These are phyloP conservation scores for Penicillium sp. DNA, from an alignment of 2,329 filamentous ascomycete genomes.

Conservation along the genomic window DNA sequence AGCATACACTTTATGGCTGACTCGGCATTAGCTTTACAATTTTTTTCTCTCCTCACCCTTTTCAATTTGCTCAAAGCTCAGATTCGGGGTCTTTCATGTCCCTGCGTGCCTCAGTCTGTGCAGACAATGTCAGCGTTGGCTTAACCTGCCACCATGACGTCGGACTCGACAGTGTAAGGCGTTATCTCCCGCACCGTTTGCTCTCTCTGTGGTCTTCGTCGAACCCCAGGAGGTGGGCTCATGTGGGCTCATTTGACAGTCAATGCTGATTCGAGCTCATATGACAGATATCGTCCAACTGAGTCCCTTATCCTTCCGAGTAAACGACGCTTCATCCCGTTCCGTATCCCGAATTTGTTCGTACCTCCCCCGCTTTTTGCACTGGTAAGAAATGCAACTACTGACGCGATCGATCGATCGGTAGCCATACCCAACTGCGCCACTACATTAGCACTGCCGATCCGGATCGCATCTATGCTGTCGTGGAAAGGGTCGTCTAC, in stretches of 20 bases:
- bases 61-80: background rate
- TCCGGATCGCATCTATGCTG: conserved; percentile 76
- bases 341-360: conserved; percentile 60
- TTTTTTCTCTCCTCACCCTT: conserved; percentile 1
- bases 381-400: background rate
- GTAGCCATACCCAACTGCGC: conserved; percentile 55
- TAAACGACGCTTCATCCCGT: conserved; percentile 61
- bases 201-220: conserved; percentile 13
- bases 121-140: conserved; percentile 31
- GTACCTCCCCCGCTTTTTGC: conserved; percentile 26
- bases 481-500: conserved; percentile 68
- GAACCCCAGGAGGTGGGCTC: background rate
- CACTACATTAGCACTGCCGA: conserved; percentile 81
- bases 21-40: background rate
- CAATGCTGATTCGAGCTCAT: conserved; percentile 1
- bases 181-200: conserved; percentile 16
- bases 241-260: background rate
- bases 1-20: conserved; percentile 4
- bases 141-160: conserved; percentile 36
- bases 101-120: conserved; percentile 5
- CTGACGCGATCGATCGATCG: conserved; percentile 16
- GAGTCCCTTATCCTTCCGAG: conserved; percentile 57
- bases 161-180: conserved; percentile 32
- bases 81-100: conserved; percentile 7
- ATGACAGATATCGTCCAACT: conserved; percentile 57